phyloP scores from a whole-genome alignment of 176 grass and related monocot genomes.

The Musa schizocarpa region DNA sequence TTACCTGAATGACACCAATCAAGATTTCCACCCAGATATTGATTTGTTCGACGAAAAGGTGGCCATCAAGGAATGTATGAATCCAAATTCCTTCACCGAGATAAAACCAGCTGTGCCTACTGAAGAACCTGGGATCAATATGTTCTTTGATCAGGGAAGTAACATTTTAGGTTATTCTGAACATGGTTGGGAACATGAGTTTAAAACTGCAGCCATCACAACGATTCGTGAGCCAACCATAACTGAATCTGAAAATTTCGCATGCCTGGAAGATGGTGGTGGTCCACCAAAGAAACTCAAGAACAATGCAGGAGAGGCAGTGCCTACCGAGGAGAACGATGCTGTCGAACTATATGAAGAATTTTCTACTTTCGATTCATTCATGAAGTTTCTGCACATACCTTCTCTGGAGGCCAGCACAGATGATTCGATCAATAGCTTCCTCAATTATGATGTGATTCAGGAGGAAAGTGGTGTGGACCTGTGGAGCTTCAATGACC shows the following conservation, averaged over 20 bases:
- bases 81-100: background rate
- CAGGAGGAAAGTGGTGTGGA: conserved; percentile 23
- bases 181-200: conserved; percentile 43
- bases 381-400: conserved; percentile 37
- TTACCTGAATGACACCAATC: conserved; percentile 21
- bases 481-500: conserved; percentile 51
- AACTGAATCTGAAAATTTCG: conserved; percentile 16
- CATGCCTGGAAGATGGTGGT: conserved; percentile 25
- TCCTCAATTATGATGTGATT: conserved; percentile 20
- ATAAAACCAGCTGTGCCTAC: conserved; percentile 13
- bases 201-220: conserved; percentile 35
- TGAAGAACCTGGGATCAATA: conserved; percentile 11
- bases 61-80: conserved; percentile 20
- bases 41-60: conserved; percentile 35
- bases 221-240: conserved; percentile 25
- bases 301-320: conserved; percentile 33
- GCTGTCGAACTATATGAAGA: conserved; percentile 20
- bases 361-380: conserved; percentile 29
- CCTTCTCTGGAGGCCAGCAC: conserved; percentile 40
- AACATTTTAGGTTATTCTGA: conserved; percentile 35
- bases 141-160: conserved; percentile 43
- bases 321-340: conserved; percentile 29
- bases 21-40: conserved; percentile 45
- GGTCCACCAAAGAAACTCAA: conserved; percentile 38
- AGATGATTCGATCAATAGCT: conserved; percentile 40